Percentiles rank a stretch among this genome's conserved stretches.
These are phyloP conservation scores for Fusarium goolgardi DNA, from an alignment of 2,329 filamentous ascomycete genomes.

Conservation along the genomic window DNA sequence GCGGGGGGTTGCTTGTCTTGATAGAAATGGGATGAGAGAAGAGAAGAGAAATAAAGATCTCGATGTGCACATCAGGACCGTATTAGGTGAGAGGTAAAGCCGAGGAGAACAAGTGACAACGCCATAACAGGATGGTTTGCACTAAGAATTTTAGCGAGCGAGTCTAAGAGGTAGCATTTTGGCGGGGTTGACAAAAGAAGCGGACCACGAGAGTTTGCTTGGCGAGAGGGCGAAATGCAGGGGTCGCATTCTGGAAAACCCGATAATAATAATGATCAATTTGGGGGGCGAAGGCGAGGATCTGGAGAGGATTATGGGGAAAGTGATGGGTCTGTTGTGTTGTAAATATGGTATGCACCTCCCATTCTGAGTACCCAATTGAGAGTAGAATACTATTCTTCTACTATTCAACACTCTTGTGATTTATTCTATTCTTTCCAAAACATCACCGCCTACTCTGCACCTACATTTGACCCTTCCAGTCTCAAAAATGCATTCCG, in stretches of 20 bases:
- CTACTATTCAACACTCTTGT: neutral
- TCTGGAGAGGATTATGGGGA: conserved; percentile 3
- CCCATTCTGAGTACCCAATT: neutral
- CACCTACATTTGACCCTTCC: neutral
- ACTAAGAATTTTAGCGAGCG: conserved; percentile 31
- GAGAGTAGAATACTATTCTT: no score
- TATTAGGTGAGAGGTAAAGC: conserved; percentile 24
- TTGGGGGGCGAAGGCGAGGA: conserved; percentile 3
- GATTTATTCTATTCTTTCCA: neutral
- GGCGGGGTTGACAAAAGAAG: conserved; percentile 44
- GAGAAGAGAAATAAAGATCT: conserved; percentile 39
- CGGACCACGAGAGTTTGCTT: conserved; percentile 9
- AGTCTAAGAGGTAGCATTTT: conserved; percentile 27
- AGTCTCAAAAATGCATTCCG: neutral
- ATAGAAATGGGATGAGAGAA: conserved; percentile 14
- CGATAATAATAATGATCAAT: conserved; percentile 14
- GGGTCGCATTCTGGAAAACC: conserved; percentile 6
- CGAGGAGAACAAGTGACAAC: conserved; percentile 12
- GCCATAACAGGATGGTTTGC: conserved; percentile 31
- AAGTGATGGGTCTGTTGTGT: neutral
- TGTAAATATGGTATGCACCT: neutral
- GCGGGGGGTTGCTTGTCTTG: conserved; percentile 18
- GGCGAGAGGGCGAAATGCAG: conserved; percentile 4
- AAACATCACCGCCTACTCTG: neutral
- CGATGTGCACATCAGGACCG: conserved; percentile 35